A percentile compares a stretch with the other conserved stretches of the same genome.
phyloP scores from a whole-genome alignment of 2,329 filamentous ascomycete species.

The Trichoderma koningii region DNA sequence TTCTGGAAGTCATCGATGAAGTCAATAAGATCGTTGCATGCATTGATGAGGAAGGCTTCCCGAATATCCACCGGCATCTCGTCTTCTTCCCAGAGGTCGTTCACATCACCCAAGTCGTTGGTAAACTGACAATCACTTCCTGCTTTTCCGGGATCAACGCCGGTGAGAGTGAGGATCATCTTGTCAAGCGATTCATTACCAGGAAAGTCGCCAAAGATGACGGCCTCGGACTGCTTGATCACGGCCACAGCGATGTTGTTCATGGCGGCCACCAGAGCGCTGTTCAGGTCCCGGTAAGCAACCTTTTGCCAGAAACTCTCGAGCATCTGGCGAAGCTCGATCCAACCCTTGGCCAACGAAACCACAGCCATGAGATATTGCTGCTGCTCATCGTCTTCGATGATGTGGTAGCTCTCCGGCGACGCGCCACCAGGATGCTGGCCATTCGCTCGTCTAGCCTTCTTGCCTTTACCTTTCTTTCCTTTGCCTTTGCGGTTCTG shows the following conservation, averaged over 20 bases:
- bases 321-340: conserved; percentile 42
- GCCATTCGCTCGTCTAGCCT: conserved; percentile 27
- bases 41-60: conserved; percentile 48
- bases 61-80: conserved; percentile 41
- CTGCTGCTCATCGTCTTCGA: conserved; percentile 43
- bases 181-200: conserved; percentile 48
- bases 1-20: conserved; percentile 51
- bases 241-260: conserved; percentile 47
- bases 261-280: conserved; percentile 47
- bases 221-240: conserved; percentile 42
- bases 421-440: conserved; percentile 42
- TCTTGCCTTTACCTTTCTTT: conserved; percentile 31
- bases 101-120: not conserved
- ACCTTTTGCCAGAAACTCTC: conserved; percentile 49
- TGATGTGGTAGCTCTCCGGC: conserved; percentile 48
- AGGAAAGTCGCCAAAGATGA: conserved; percentile 50
- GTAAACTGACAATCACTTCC: conserved; percentile 26
- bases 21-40: conserved; percentile 47
- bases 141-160: conserved; percentile 40
- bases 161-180: conserved; percentile 45
- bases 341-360: conserved; percentile 43
- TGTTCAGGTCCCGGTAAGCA: conserved; percentile 48
- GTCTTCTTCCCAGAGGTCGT: not conserved
- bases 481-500: conserved; percentile 6
- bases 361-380: conserved; percentile 50